Evolutionary conservation across 257 asterid genomes (phyloP).

Genomic region (Solanum bukasovii): DNA sequence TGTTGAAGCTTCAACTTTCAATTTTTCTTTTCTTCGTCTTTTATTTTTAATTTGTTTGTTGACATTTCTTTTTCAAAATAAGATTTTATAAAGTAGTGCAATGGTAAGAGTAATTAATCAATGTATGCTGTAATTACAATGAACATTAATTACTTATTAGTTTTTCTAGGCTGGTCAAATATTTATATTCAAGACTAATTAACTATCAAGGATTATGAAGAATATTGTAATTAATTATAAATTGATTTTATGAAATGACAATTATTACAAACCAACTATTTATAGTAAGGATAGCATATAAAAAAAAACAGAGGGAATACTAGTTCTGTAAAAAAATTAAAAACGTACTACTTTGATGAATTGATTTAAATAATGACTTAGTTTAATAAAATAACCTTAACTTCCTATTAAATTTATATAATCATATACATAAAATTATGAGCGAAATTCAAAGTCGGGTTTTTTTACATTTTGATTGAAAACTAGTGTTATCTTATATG

Average conservation of each 20-base stretch:
- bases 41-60: no score
- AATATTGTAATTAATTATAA: no score
- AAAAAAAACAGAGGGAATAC: neutral
- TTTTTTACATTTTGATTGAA: neutral
- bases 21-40: neutral
- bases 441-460: no score
- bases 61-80: no score
- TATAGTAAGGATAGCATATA: neutral
- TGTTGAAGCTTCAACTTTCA: neutral
- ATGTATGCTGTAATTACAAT: no score
- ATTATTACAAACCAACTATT: no score
- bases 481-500: neutral
- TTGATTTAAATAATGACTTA: neutral
- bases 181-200: neutral
- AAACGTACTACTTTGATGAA: no score
- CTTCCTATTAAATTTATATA: no score
- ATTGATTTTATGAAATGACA: no score
- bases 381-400: neutral
- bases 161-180: neutral
- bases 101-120: neutral
- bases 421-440: neutral
- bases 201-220: no score
- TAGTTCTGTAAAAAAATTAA: no score
- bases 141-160: neutral
- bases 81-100: neutral